Conservation (phyloP, 2,329 filamentous ascomycete genomes). For the Microcyclospora tardicrescens region DNA sequence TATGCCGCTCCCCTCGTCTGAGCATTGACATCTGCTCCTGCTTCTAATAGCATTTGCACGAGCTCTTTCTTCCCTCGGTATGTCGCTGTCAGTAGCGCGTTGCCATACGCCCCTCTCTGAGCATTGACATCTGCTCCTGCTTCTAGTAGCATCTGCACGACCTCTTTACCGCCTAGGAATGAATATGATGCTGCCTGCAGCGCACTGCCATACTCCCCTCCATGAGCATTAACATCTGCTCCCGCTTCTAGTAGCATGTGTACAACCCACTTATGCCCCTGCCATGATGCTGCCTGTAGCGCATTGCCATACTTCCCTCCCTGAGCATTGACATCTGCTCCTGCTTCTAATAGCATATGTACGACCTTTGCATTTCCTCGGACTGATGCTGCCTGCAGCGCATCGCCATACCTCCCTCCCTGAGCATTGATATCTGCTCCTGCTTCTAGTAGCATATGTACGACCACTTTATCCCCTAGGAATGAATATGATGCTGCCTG, state of each 20-base stretch:
- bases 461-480: slow-evolving; percentile 1
- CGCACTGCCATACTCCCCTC: slow-evolving; percentile 4
- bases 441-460: slow-evolving; percentile 2
- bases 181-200: slow-evolving; percentile 4
- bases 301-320: slow-evolving; percentile 5
- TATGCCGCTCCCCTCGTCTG: background rate
- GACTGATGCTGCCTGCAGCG: background rate
- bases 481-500: background rate
- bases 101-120: slow-evolving; percentile 3
- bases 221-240: slow-evolving; percentile 9
- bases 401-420: background rate
- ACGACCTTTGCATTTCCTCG: slow-evolving; percentile 1
- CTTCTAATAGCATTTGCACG: slow-evolving; percentile 1
- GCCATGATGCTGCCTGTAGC: slow-evolving; percentile 1
- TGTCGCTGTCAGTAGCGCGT: slow-evolving; percentile 4
- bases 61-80: slow-evolving; percentile 1
- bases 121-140: slow-evolving; percentile 9
- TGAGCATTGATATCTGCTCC: slow-evolving; percentile 8
- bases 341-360: slow-evolving; percentile 3
- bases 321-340: slow-evolving; percentile 4
- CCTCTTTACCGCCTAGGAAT: background rate
- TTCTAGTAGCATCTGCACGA: slow-evolving; percentile 9
- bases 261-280: slow-evolving; percentile 2
- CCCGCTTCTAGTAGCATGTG: slow-evolving; percentile 9
- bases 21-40: slow-evolving; percentile 2